Evolutionary conservation across 441 rosid genomes (phyloP).

Genomic region (Bruguiera hainesii): DNA sequence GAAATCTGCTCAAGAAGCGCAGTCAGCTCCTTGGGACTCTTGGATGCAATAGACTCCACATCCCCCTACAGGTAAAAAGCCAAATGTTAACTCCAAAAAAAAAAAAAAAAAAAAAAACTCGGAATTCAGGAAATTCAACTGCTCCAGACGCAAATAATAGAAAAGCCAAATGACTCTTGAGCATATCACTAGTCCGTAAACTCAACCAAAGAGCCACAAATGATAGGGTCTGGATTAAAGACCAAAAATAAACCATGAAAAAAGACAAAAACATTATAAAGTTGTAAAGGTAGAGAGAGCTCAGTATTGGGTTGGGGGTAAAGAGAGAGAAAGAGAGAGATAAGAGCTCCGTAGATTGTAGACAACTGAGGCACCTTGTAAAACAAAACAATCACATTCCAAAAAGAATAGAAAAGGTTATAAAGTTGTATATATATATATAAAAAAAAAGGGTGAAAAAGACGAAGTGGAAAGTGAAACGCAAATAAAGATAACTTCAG

Average conservation of each 20-base stretch:
- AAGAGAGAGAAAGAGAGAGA: too few relatives aligned
- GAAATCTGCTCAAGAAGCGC: conserved; percentile 92
- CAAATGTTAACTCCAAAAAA: not conserved
- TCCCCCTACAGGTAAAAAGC: conserved; percentile 61
- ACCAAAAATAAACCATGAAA: too few relatives aligned
- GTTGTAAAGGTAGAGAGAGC: too few relatives aligned
- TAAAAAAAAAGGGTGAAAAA: not conserved
- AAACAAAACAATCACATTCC: conserved; percentile 2
- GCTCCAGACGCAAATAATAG: too few relatives aligned
- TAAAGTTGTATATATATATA: not conserved
- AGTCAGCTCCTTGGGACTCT: conserved; percentile 94
- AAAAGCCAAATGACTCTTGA: too few relatives aligned
- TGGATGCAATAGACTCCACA: conserved; percentile 98
- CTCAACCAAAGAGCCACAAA: too few relatives aligned
- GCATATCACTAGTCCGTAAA: too few relatives aligned
- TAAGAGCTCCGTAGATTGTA: too few relatives aligned
- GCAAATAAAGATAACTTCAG: too few relatives aligned
- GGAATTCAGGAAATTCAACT: not conserved
- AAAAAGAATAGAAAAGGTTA: not conserved
- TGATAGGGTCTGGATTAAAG: too few relatives aligned
- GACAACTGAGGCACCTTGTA: not conserved
- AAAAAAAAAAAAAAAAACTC: not conserved
- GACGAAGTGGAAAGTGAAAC: not conserved
- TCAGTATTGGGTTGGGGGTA: too few relatives aligned
- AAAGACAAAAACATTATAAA: too few relatives aligned